Evolutionary conservation across 768 basidiomycete genomes (phyloP).

Genomic region (Rhodotorula toruloides): DNA sequence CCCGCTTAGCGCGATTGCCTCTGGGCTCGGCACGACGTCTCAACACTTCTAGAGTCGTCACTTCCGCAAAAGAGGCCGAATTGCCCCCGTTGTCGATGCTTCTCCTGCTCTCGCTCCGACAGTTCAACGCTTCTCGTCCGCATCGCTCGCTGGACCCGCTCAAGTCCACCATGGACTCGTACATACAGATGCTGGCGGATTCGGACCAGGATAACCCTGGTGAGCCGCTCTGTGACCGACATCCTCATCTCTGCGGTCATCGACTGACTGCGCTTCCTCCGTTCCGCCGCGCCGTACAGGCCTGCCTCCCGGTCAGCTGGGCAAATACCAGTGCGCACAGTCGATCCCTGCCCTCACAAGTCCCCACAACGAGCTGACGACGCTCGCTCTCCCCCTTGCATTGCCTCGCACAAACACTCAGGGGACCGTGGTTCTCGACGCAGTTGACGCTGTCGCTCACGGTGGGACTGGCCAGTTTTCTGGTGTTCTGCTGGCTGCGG

Average conservation of each 20-base stretch:
- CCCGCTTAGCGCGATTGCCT: no score
- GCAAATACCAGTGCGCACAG: slow-evolving; percentile 4
- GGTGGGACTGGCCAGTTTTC: slow-evolving; percentile 73
- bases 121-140: neutral
- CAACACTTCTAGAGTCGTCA: no score
- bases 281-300: neutral
- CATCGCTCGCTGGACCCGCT: neutral
- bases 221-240: neutral
- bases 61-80: no score
- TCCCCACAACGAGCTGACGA: neutral
- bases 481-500: slow-evolving; percentile 82
- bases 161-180: neutral
- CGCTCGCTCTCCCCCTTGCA: neutral
- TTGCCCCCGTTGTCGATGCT: no score
- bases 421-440: slow-evolving; percentile 89
- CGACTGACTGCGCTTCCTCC: neutral
- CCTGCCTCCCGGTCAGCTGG: slow-evolving; percentile 1
- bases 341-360: neutral
- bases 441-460: slow-evolving; percentile 71
- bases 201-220: neutral
- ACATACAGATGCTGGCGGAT: neutral
- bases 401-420: neutral
- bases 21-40: no score
- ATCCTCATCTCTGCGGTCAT: neutral
- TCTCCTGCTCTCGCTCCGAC: no score